A percentile compares a stretch with the other conserved stretches of the same genome.
Conservation (phyloP, 164 flowering plant genomes). For the Akebia trifoliata region DNA sequence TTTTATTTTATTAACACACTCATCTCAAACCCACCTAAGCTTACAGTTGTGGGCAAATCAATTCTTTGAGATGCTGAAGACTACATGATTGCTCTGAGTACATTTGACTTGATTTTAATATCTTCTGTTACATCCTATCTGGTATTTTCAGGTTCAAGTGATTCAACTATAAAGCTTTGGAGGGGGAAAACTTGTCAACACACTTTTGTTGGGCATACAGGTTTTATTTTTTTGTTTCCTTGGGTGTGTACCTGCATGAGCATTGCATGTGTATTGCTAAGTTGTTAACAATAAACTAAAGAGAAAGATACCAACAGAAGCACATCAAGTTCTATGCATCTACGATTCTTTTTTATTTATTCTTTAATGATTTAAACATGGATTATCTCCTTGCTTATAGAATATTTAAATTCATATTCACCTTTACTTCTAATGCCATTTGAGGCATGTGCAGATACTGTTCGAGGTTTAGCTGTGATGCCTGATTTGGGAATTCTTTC, state of each 20-base stretch:
- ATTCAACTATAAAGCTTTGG: conserved; percentile 86
- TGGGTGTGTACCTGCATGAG: not conserved
- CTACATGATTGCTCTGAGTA: not conserved
- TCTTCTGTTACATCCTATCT: conserved; percentile 7
- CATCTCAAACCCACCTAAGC: not conserved
- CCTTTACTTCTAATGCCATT: conserved; percentile 4
- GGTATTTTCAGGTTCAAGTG: conserved; percentile 78
- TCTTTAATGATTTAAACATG: not conserved
- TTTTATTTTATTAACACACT: not conserved
- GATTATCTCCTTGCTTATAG: not conserved
- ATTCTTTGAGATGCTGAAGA: not conserved
- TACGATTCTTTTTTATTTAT: not conserved
- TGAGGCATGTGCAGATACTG: conserved; percentile 65
- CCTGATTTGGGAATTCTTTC: conserved; percentile 86
- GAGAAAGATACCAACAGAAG: too few species aligned
- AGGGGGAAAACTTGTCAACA: conserved; percentile 63
- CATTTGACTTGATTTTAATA: not conserved
- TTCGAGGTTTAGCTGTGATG: conserved; percentile 82
- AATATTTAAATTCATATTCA: not conserved
- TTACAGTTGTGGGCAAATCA: too few species aligned
- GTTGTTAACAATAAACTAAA: too few species aligned
- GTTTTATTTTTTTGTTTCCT: conserved; percentile 25
- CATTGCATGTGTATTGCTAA: too few species aligned
- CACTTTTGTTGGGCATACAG: conserved; percentile 86
- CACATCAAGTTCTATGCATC: too few species aligned